Evolutionary conservation across 805 yeast species (phyloP).

Genomic region (Lipomyces kockii): DNA sequence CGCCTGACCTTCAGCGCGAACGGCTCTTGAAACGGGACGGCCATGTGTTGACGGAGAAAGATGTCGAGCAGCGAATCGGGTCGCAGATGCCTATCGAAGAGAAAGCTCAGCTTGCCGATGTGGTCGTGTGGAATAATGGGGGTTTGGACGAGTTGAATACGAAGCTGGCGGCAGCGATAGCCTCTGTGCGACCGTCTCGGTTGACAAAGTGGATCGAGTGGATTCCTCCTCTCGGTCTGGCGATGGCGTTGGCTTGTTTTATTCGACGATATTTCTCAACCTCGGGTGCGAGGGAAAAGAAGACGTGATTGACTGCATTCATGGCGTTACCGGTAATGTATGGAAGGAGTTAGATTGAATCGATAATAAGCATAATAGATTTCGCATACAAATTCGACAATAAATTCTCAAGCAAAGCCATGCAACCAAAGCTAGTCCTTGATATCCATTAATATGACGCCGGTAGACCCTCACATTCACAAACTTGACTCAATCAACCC

Average conservation of each 20-base stretch:
- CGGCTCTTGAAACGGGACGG: slow-evolving; percentile 72
- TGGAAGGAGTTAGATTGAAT: neutral
- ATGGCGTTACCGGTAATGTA: neutral
- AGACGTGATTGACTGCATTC: neutral
- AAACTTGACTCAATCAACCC: neutral
- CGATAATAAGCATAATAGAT: neutral
- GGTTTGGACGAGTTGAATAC: slow-evolving; percentile 46
- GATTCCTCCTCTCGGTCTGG: slow-evolving; percentile 46
- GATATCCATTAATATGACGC: neutral
- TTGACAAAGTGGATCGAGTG: slow-evolving; percentile 42
- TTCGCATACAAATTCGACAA: neutral
- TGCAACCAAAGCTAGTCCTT: neutral
- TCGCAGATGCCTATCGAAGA: slow-evolving; percentile 74
- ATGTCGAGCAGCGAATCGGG: slow-evolving; percentile 71
- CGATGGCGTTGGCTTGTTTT: slow-evolving; percentile 35
- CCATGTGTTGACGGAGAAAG: slow-evolving; percentile 59
- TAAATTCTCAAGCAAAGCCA: neutral
- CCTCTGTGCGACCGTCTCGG: slow-evolving; percentile 8
- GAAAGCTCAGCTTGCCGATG: slow-evolving; percentile 64
- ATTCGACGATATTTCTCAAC: slow-evolving; percentile 8
- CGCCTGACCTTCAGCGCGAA: slow-evolving; percentile 59
- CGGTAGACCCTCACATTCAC: neutral
- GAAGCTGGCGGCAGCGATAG: slow-evolving; percentile 11
- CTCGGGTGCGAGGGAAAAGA: slow-evolving; percentile 5
- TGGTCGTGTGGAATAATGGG: slow-evolving; percentile 66